Evolutionary conservation across 371 early-diverging fungal genomes (phyloP), one percentile per base, ranked within the genome.

Genomic region (Thermomucor indicae-seudaticae): DNA sequence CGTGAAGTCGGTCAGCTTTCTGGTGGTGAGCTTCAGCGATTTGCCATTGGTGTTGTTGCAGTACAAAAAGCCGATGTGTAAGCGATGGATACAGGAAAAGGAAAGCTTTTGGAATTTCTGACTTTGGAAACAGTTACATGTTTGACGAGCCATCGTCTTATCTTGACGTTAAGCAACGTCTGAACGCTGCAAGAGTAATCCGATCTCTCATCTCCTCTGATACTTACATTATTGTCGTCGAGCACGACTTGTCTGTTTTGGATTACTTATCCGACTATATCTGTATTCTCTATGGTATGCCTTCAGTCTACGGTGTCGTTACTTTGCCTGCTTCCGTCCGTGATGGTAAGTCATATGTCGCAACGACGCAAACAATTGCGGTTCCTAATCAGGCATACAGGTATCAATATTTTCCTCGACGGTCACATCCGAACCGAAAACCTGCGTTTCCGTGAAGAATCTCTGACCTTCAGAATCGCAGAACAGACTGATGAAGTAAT

Each of bases 81-180:
- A 44, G 82, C 66, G 19, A 3, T 11, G 20, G 0, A 19, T 20
- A 5, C 5, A 30, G 4, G 45, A 2, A 14, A 7, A 0, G 45
- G n/a, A 29, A 31, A 45, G 25, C 1, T 38, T 17, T 44, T 23
- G 5, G 22, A 38, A 27, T 35, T 22, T 54, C n/a, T 65, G n/a
- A n/a, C n/a, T n/a, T n/a, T n/a, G n/a, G n/a, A n/a, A n/a, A n/a
- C n/a, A 87, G 88, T 39, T 99, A 96, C 77, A 98, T 99, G 94
- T 98, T 98, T 74, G 99, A 99, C 71, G 99, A 99, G 76, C 99
- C 99, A 47, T 96, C 99, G 24, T 91, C 92, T 45, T 99, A 97
- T 68, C 79, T 99, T 60, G 99, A 99, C 81, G 99, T 99, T 42
- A 98, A 97, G 87, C 99, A 99, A 80, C 91, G 99, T 78, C 75